A percentile compares a stretch with the other conserved stretches of the same genome.
phyloP scores from a whole-genome alignment of 805 yeast genomes.

The Saccharomycopsis sp. region DNA sequence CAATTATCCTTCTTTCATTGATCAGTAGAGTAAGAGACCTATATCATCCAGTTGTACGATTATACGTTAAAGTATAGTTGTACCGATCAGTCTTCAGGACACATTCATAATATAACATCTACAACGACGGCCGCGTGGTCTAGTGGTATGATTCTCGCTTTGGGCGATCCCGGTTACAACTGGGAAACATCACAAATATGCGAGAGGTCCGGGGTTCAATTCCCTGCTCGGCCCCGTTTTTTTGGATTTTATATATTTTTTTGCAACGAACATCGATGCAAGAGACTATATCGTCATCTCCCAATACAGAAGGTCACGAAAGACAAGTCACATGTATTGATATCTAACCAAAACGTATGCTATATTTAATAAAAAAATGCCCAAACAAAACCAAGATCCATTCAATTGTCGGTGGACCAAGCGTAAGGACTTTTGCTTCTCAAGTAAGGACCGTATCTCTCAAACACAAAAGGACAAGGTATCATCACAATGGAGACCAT shows the following conservation, averaged over 20 bases:
- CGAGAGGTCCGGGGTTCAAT: constrained; percentile 4
- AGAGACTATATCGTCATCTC: not conserved
- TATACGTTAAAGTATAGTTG: no score
- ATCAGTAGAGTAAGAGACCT: no score
- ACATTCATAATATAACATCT: not conserved
- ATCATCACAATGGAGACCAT: constrained; percentile 49
- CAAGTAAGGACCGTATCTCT: constrained; percentile 48
- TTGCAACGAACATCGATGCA: not conserved
- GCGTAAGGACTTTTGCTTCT: constrained; percentile 32
- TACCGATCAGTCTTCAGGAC: not conserved
- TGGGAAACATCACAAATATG: not conserved
- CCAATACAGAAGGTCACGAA: no score
- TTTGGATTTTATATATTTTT: not conserved
- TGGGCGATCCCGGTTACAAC: constrained; percentile 28
- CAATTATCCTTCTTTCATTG: no score
- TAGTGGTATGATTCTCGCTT: constrained; percentile 53
- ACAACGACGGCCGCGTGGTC: constrained; percentile 36
- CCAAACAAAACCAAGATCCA: not conserved
- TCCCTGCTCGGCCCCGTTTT: constrained; percentile 3
- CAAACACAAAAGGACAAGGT: constrained; percentile 59
- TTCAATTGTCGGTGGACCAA: constrained; percentile 7
- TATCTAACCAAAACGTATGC: not conserved
- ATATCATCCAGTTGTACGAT: no score
- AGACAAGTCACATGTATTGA: not conserved
- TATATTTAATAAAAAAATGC: no score